Evolutionary conservation across 768 basidiomycete species (phyloP), one percentile per base, ranked within the genome.

Genomic region (Collybia sp.): DNA sequence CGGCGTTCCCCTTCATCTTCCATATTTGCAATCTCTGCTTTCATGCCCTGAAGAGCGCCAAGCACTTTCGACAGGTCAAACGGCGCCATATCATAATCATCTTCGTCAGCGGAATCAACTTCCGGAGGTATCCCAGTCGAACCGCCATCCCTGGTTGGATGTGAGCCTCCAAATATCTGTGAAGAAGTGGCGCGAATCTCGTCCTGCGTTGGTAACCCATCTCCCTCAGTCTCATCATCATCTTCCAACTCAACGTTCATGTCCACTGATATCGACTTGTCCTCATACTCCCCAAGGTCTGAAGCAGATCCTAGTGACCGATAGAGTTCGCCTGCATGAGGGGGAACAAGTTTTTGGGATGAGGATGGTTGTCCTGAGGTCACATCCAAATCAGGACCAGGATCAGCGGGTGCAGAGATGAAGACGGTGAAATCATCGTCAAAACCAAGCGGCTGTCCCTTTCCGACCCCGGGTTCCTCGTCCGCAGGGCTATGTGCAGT

Each of bases 351-450:
- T 30, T 47, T n/a, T 30, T 41, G 49, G 36, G 25, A 25, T 8
- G 25, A 25, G 25, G 25, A 25, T 4, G 25, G 8, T 25, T 4
- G 25, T 8, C 25, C 25, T 25, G 63, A 46, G 55, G 65, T 56
- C 52, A 57, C 46, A 50, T 48, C 50, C 32, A 30, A 34, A 42
- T 44, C 41, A 18, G 43, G 31, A 17, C 49, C 41, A 11, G 51
- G 41, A 25, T 33, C 51, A 20, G 57, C 47, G 39, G 68, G 77
- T n/a, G 83, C 84, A 30, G 83, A 82, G 13, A 88, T 75, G 51
- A 88, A 88, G 20, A 78, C 81, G 2, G 81, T 74, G 56, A 93
- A 93, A 60, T 93, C 85, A 55, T 92, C 89, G 44, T 91, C 89
- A 53, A 92, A 80, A 2, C 71, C 71, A 42, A 60, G 54, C 25